A percentile compares a stretch with the other conserved stretches of the same genome.
Evolutionary conservation across 2,329 filamentous ascomycete genomes (phyloP).

Genomic region (Aspergillus tamarii): DNA sequence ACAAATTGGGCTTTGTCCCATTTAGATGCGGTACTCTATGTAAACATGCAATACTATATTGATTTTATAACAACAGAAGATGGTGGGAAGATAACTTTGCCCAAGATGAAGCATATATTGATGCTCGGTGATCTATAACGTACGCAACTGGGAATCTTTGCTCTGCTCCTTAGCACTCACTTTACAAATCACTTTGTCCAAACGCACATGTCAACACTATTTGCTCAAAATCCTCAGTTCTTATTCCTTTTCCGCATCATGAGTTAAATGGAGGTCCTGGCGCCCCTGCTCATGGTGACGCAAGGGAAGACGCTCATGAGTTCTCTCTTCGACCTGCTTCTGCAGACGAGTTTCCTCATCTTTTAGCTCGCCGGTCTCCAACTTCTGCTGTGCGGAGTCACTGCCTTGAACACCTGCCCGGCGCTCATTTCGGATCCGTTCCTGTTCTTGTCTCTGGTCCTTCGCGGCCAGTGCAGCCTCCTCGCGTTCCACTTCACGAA

Average conservation of each 20-base stretch:
- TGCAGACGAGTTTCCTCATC: constrained; percentile 28
- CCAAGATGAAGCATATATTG: background rate
- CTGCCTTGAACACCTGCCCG: constrained; percentile 29
- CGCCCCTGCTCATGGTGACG: background rate
- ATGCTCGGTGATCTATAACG: background rate
- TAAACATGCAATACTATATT: background rate
- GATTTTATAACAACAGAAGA: background rate
- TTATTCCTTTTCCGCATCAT: background rate
- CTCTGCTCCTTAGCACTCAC: background rate
- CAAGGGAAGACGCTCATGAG: constrained; percentile 32
- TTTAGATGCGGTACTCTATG: background rate
- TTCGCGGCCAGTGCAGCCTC: constrained; percentile 43
- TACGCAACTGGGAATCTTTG: background rate
- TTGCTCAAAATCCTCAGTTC: background rate
- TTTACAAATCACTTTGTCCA: background rate
- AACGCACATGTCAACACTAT: background rate
- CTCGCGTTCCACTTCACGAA: constrained; percentile 48
- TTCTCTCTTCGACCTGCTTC: constrained; percentile 34
- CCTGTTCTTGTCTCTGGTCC: constrained; percentile 43
- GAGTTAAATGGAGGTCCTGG: background rate
- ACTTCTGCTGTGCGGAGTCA: constrained; percentile 14
- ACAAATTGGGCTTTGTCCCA: background rate
- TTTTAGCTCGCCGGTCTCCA: constrained; percentile 19
- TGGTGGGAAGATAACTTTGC: background rate
- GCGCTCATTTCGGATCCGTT: constrained; percentile 35